Evolutionary conservation across 805 yeast genomes (phyloP).

Genomic region (Cyberlindnera samutprakarnensis): DNA sequence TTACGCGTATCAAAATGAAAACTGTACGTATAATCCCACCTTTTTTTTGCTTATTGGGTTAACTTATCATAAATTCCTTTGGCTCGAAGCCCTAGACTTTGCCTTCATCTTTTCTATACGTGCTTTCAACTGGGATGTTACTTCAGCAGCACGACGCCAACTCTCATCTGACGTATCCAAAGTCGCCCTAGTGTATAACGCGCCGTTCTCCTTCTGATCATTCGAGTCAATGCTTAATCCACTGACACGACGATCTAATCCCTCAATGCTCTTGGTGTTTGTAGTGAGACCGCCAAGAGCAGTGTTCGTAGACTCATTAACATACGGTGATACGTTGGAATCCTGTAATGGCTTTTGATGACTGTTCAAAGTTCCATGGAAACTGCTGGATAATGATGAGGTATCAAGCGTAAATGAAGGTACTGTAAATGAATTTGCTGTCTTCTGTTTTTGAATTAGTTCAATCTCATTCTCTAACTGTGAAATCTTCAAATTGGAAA

Average conservation of each 20-base stretch:
- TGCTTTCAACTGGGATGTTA: slow-evolving; percentile 77
- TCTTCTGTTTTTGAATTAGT: slow-evolving; percentile 26
- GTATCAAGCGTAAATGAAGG: not conserved
- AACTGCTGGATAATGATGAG: not conserved
- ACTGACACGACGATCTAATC: slow-evolving; percentile 20
- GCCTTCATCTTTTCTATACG: slow-evolving; percentile 88
- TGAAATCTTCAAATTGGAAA: slow-evolving; percentile 40
- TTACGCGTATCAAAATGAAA: too few relatives aligned
- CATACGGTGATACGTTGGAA: too few relatives aligned
- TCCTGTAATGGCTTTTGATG: slow-evolving; percentile 13
- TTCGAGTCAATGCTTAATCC: slow-evolving; percentile 21
- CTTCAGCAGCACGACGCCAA: slow-evolving; percentile 89
- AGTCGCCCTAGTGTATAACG: slow-evolving; percentile 5
- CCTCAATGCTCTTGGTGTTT: slow-evolving; percentile 13
- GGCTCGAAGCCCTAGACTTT: slow-evolving; percentile 27
- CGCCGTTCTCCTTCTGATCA: slow-evolving; percentile 22
- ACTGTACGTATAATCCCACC: too few relatives aligned
- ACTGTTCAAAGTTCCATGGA: not conserved
- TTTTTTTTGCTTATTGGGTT: too few relatives aligned
- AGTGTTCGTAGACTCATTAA: not conserved
- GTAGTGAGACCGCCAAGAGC: too few relatives aligned
- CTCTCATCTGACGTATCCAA: slow-evolving; percentile 49
- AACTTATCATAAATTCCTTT: slow-evolving; percentile 1
- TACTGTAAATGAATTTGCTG: slow-evolving; percentile 5
- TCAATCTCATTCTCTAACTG: slow-evolving; percentile 46